phyloP scores from a whole-genome alignment of 75 land plant genomes.

The Selaginella moellendorffii region DNA sequence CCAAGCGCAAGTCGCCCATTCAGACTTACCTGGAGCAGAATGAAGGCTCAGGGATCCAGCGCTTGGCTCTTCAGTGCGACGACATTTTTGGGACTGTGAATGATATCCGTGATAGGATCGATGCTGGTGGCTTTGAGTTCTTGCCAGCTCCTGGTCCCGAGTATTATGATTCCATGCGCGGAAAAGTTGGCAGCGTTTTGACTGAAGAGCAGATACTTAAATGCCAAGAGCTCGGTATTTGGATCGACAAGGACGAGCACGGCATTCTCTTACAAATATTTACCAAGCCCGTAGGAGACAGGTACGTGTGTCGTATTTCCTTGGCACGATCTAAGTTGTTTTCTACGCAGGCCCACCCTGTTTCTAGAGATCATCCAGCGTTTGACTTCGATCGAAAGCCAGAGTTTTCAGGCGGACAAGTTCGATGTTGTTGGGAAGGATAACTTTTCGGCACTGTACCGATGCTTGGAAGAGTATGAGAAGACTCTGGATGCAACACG shows the following conservation, averaged over 20 bases:
- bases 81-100: slow-evolving; percentile 66
- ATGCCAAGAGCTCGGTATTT: slow-evolving; percentile 84
- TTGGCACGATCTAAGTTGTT: not conserved
- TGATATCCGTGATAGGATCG: slow-evolving; percentile 56
- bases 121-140: slow-evolving; percentile 82
- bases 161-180: slow-evolving; percentile 59
- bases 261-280: slow-evolving; percentile 89
- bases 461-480: slow-evolving; percentile 95
- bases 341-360: slow-evolving; percentile 63
- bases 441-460: slow-evolving; percentile 92
- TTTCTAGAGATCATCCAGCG: slow-evolving; percentile 96
- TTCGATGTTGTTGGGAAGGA: slow-evolving; percentile 99
- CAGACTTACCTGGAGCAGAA: slow-evolving; percentile 94
- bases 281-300: slow-evolving; percentile 95
- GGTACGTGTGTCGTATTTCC: slow-evolving; percentile 29
- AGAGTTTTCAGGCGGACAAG: slow-evolving; percentile 64
- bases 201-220: slow-evolving; percentile 66
- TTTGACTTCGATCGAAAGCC: slow-evolving; percentile 83
- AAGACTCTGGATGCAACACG: slow-evolving; percentile 63
- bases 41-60: slow-evolving; percentile 90
- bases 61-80: slow-evolving; percentile 55
- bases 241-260: slow-evolving; percentile 93
- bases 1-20: slow-evolving; percentile 84
- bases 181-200: slow-evolving; percentile 49
- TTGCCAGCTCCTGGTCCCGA: slow-evolving; percentile 92